Evolutionary conservation across 768 basidiomycete genomes (phyloP).

Genomic region (Exsudoporus frostii): DNA sequence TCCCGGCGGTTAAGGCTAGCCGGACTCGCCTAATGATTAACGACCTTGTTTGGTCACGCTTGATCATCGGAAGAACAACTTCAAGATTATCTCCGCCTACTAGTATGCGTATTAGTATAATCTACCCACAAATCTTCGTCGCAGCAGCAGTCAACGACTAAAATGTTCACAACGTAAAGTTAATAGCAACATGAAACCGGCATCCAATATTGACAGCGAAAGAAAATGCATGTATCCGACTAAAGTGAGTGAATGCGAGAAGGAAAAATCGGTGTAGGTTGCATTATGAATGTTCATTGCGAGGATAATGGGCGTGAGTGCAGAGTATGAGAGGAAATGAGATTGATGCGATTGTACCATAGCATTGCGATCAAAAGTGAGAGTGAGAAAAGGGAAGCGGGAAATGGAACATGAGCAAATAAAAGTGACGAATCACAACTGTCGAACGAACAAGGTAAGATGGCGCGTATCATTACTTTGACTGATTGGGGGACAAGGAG

Average conservation of each 20-base stretch:
- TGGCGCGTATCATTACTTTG: conserved; percentile 16
- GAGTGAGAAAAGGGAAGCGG: conserved; percentile 6
- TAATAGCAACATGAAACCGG: conserved; percentile 16
- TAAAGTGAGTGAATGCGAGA: conserved; percentile 18
- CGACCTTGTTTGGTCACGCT: conserved; percentile 28
- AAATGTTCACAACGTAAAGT: conserved; percentile 10
- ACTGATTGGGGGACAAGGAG: conserved; percentile 23
- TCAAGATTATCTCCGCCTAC: conserved; percentile 19
- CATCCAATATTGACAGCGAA: conserved; percentile 34
- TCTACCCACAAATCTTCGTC: conserved; percentile 10
- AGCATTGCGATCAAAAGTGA: conserved; percentile 34
- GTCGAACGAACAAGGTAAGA: conserved; percentile 5
- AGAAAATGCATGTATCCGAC: conserved; percentile 24
- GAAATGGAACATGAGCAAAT: background rate
- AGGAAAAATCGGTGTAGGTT: conserved; percentile 23
- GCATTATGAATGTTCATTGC: conserved; percentile 39
- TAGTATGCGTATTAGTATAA: conserved; percentile 6
- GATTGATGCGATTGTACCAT: conserved; percentile 35
- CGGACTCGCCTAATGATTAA: conserved; percentile 1
- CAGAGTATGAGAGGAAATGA: conserved; percentile 23
- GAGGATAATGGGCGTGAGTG: conserved; percentile 32
- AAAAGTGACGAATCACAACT: conserved; percentile 7
- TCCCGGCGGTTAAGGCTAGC: background rate
- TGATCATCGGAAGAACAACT: conserved; percentile 1
- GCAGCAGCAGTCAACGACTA: background rate